phyloP scores from a whole-genome alignment of 139 green algal genomes.

The Choricystis sp. region DNA sequence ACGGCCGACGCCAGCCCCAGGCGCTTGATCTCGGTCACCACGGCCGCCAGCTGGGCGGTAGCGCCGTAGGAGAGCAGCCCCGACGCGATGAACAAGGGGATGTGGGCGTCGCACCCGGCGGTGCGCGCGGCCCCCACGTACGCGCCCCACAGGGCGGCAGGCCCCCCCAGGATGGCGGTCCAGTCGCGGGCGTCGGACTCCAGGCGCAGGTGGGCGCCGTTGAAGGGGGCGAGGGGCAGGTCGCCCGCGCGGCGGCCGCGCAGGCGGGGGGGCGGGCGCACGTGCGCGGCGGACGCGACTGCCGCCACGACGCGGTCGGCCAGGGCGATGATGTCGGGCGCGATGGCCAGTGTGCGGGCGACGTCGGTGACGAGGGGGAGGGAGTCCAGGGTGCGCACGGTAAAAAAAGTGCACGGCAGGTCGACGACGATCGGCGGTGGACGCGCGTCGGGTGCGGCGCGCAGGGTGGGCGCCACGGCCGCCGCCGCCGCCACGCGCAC shows the following conservation, averaged over 20 bases:
- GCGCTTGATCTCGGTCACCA: conserved; percentile 8
- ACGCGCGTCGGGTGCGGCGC: conserved; percentile 10
- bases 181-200: conserved; percentile 51
- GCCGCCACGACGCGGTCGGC: conserved; percentile 26
- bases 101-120: conserved; percentile 15
- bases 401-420: conserved; percentile 52
- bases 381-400: conserved; percentile 24
- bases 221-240: conserved; percentile 12
- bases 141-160: conserved; percentile 25
- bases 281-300: neutral
- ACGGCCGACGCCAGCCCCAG: conserved; percentile 15
- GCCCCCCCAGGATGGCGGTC: conserved; percentile 37
- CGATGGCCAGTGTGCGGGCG: conserved; percentile 35
- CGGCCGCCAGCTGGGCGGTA: conserved; percentile 5
- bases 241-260: too few species aligned
- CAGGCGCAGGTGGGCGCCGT: conserved; percentile 34
- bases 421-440: conserved; percentile 36
- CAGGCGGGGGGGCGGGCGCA: too few species aligned
- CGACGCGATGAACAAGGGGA: conserved; percentile 34
- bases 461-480: conserved; percentile 11
- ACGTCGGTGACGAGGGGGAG: conserved; percentile 37
- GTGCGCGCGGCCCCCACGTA: conserved; percentile 28
- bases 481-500: conserved; percentile 8
- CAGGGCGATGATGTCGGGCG: conserved; percentile 20
- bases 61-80: conserved; percentile 42